phyloP scores from a whole-genome alignment of 495 filamentous ascomycete genomes.

The Xylaria nigripes region DNA sequence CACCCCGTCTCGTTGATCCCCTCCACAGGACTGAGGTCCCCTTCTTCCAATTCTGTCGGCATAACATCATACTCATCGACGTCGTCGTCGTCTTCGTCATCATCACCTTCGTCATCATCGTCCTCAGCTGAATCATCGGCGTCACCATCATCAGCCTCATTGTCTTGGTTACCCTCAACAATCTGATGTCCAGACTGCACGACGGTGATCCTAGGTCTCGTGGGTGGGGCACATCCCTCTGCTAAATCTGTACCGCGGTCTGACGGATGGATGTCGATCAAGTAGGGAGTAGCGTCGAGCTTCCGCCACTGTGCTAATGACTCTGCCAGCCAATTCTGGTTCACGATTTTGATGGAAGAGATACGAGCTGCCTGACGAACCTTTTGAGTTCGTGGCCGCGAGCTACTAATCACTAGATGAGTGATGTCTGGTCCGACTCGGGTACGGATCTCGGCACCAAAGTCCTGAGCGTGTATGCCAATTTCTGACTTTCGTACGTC shows the following conservation, averaged over 20 bases:
- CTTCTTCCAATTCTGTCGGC: constrained; percentile 41
- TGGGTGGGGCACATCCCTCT: constrained; percentile 27
- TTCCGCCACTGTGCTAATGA: constrained; percentile 71
- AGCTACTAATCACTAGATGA: constrained; percentile 44
- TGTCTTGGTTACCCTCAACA: constrained; percentile 13
- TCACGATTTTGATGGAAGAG: constrained; percentile 75
- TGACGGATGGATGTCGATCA: constrained; percentile 55
- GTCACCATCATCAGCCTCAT: constrained; percentile 28
- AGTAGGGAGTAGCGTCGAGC: constrained; percentile 65
- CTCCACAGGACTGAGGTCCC: constrained; percentile 45
- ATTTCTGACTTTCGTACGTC: constrained; percentile 70
- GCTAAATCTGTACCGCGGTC: constrained; percentile 39
- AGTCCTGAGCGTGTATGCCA: constrained; percentile 71
- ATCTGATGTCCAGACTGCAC: constrained; percentile 23
- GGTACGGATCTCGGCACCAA: constrained; percentile 67
- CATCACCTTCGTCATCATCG: not conserved
- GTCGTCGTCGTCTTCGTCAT: constrained; percentile 31
- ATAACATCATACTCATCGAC: constrained; percentile 24
- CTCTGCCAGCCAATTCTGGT: constrained; percentile 78
- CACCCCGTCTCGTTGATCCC: constrained; percentile 49
- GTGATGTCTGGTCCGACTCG: constrained; percentile 39
- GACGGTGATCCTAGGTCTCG: constrained; percentile 34
- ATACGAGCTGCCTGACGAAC: constrained; percentile 69
- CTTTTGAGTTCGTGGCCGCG: constrained; percentile 77
- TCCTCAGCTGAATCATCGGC: constrained; percentile 22